Evolutionary conservation across 1,284 basidiomycete genomes (phyloP).

Genomic region (Rhodotorula sp.): DNA sequence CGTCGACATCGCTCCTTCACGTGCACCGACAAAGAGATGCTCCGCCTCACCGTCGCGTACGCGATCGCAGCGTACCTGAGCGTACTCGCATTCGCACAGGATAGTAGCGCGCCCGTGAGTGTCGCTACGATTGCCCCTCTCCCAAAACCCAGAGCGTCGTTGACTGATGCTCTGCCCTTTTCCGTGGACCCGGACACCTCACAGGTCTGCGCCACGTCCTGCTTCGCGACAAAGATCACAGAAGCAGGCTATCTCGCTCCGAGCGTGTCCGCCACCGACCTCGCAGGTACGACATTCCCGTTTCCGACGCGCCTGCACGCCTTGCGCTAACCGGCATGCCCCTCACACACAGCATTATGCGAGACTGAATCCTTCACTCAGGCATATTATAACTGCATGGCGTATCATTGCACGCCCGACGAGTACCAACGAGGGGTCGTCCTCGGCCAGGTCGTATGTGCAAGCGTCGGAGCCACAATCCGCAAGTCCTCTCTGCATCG

Average conservation of each 20-base stretch:
- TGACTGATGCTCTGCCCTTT: neutral
- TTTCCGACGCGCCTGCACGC: neutral
- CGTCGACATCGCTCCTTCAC: too few relatives aligned
- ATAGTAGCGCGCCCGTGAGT: too few relatives aligned
- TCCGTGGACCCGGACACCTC: neutral
- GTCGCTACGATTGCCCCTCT: neutral
- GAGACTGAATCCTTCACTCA: constrained; percentile 11
- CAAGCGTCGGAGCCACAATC: constrained; percentile 17
- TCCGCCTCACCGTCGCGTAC: too few relatives aligned
- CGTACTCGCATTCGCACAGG: too few relatives aligned
- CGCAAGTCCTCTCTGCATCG: neutral
- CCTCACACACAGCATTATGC: constrained; percentile 15
- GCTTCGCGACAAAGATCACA: constrained; percentile 30
- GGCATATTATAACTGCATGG: constrained; percentile 25
- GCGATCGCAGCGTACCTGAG: too few relatives aligned
- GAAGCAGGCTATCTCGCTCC: constrained; percentile 27
- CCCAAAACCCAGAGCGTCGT: neutral
- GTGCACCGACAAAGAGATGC: too few relatives aligned
- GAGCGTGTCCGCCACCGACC: constrained; percentile 6
- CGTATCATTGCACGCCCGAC: constrained; percentile 1
- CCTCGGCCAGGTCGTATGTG: constrained; percentile 33
- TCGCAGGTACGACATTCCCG: constrained; percentile 14
- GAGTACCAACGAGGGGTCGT: constrained; percentile 17
- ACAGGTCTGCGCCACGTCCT: constrained; percentile 18
- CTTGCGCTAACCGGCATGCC: neutral